Conservation (phyloP, 208 protist species). For the Wallacemonas sp. region DNA sequence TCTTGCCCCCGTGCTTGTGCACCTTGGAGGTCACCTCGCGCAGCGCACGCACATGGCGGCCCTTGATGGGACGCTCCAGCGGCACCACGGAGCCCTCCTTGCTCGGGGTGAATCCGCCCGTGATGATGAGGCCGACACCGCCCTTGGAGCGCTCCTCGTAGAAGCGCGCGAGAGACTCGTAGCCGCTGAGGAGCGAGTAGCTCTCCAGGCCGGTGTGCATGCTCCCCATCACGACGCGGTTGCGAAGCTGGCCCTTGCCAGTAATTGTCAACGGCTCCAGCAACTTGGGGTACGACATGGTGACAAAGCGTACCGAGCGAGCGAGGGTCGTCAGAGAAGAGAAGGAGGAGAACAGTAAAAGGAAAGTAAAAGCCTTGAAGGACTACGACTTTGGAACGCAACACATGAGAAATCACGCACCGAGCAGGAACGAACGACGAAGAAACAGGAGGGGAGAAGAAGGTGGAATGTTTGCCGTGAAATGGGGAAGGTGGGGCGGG, state of each 20-base stretch:
- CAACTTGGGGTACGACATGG: conserved; percentile 39
- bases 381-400: too few species aligned
- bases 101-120: conserved; percentile 78
- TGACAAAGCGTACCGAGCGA: too few species aligned
- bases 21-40: conserved; percentile 71
- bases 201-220: conserved; percentile 85
- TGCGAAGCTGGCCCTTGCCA: conserved; percentile 75
- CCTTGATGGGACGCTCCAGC: conserved; percentile 45
- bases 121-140: conserved; percentile 73
- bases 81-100: conserved; percentile 51
- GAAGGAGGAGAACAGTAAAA: too few species aligned
- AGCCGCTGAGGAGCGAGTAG: conserved; percentile 23
- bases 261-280: conserved; percentile 62
- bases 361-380: too few species aligned
- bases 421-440: too few species aligned
- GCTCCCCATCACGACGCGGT: conserved; percentile 88
- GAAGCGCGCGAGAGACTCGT: conserved; percentile 44
- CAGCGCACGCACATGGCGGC: conserved; percentile 32
- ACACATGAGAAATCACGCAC: too few species aligned
- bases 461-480: too few species aligned
- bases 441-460: too few species aligned
- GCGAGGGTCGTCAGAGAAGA: too few species aligned
- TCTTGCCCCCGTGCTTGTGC: conserved; percentile 72
- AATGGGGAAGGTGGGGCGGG: too few species aligned
- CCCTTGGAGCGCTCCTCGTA: conserved; percentile 68